Conservation (phyloP, 805 yeast genomes). For the Saturnispora sanitii region DNA sequence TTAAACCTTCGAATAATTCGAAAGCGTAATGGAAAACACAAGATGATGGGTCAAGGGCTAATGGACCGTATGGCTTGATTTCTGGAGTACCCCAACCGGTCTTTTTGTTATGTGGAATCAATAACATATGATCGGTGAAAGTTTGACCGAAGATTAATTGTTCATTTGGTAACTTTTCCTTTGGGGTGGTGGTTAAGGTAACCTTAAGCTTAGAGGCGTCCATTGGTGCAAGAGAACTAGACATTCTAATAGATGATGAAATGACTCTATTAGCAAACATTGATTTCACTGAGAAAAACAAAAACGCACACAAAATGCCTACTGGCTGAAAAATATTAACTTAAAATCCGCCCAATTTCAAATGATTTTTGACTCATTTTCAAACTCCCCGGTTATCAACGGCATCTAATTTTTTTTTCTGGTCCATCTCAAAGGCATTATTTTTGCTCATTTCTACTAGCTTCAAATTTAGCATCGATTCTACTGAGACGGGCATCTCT, state of each 20-base stretch:
- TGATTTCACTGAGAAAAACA: neutral
- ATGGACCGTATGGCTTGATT: conserved; percentile 74
- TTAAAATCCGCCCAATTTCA: neutral
- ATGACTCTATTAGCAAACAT: conserved; percentile 2
- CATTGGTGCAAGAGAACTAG: conserved; percentile 25
- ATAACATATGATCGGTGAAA: conserved; percentile 85
- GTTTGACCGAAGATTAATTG: conserved; percentile 59
- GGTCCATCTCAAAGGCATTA: neutral
- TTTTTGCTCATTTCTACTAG: conserved; percentile 3
- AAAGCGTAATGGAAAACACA: conserved; percentile 92
- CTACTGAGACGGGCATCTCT: conserved; percentile 16
- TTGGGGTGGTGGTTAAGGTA: conserved; percentile 39
- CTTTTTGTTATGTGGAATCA: conserved; percentile 68
- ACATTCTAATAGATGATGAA: conserved; percentile 5
- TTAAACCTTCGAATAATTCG: conserved; percentile 91
- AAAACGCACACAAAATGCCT: neutral
- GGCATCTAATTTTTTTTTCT: conserved; percentile 1
- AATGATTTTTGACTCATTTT: conserved; percentile 1
- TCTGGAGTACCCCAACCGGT: conserved; percentile 86
- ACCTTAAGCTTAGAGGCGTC: conserved; percentile 47
- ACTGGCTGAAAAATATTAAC: neutral
- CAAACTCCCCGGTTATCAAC: conserved; percentile 1
- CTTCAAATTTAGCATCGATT: conserved; percentile 19
- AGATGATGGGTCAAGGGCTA: conserved; percentile 76
- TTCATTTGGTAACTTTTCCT: conserved; percentile 47